phyloP scores from a whole-genome alignment of 2,329 filamentous ascomycete genomes.

The Pseudofabraea citricarpa region DNA sequence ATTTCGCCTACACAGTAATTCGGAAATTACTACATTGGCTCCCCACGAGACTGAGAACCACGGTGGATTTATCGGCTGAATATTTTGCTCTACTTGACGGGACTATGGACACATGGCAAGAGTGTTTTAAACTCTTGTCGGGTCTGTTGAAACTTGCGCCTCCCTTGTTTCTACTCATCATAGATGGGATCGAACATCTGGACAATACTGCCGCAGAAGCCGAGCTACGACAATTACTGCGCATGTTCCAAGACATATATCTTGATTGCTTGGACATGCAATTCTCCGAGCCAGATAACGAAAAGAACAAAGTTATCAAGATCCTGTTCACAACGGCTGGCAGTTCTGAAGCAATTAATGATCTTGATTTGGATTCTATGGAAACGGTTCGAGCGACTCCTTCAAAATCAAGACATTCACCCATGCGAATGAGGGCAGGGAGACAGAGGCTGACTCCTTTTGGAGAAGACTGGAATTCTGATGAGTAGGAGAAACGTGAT shows the following conservation, averaged over 20 bases:
- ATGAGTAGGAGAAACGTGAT: too few species aligned
- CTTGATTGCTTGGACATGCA: not conserved
- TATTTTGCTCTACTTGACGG: not conserved
- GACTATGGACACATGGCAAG: not conserved
- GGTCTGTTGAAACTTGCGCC: not conserved
- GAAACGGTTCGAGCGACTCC: not conserved
- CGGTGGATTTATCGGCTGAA: not conserved
- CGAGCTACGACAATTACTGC: not conserved
- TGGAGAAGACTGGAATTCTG: too few species aligned
- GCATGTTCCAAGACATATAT: not conserved
- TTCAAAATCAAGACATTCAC: not conserved
- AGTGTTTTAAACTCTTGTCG: not conserved
- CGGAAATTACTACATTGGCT: not conserved
- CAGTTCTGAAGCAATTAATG: not conserved
- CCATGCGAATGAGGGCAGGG: not conserved
- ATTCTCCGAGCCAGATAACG: not conserved
- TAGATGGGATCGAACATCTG: not conserved
- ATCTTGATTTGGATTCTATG: not conserved
- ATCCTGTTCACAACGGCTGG: not conserved
- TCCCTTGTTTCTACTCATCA: not conserved
- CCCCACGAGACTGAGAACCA: not conserved
- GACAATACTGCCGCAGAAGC: not conserved
- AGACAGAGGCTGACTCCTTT: not conserved
- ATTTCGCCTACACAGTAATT: not conserved
- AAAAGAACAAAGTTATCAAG: not conserved